Percentiles rank a stretch among this genome's conserved stretches.
These are phyloP conservation scores for Botryosphaeria agaves DNA, from an alignment of 2,329 filamentous ascomycete species.

Conservation along the genomic window DNA sequence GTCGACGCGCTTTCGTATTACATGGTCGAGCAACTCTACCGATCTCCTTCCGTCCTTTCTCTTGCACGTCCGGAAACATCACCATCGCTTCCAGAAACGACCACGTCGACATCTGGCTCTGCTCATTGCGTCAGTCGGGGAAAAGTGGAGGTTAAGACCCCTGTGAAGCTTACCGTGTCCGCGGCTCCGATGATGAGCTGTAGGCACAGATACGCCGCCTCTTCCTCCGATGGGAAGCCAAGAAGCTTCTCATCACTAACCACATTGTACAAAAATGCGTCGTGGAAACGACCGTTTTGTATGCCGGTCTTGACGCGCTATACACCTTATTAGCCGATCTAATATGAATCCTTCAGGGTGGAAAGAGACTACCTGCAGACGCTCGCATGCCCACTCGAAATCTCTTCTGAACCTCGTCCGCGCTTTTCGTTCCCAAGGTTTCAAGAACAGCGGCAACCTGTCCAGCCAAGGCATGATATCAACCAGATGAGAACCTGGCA, in stretches of 20 bases:
- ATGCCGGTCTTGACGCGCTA: conserved; percentile 3
- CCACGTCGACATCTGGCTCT: conserved; percentile 1
- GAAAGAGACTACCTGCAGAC: conserved; percentile 1
- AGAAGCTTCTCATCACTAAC: conserved; percentile 4
- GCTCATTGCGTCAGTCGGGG: neutral
- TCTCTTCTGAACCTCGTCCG: conserved; percentile 1
- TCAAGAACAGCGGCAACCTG: conserved; percentile 3
- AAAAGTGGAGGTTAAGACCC: neutral
- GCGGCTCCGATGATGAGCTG: conserved; percentile 5
- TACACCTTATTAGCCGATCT: neutral
- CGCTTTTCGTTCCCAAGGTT: conserved; percentile 3
- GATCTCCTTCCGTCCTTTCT: neutral
- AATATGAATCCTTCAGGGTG: neutral
- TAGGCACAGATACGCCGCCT: conserved; percentile 4
- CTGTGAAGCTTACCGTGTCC: conserved; percentile 1
- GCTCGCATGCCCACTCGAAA: conserved; percentile 2
- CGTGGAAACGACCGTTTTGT: conserved; percentile 1
- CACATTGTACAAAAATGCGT: conserved; percentile 3
- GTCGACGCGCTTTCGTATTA: neutral
- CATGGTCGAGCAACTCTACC: neutral
- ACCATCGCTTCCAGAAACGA: conserved; percentile 2
- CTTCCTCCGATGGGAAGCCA: conserved; percentile 3
- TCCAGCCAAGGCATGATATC: conserved; percentile 3
- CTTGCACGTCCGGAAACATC: conserved; percentile 1
- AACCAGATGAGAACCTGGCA: conserved; percentile 2